Evolutionary conservation across 768 basidiomycete species (phyloP).

Genomic region (Daedaleopsis nitida): DNA sequence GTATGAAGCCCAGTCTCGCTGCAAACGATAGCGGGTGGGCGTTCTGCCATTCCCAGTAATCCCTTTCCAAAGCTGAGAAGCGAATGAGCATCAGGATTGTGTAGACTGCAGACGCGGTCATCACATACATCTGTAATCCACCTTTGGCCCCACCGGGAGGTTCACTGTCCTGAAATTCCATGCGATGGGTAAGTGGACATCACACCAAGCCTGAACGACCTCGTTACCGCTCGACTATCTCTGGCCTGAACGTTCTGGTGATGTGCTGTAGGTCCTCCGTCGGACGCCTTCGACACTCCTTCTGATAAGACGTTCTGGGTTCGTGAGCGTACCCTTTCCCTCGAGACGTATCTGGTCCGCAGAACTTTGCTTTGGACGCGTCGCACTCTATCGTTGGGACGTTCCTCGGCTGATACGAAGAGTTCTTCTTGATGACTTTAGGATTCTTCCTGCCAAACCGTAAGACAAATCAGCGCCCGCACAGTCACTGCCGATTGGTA

Average conservation of each 20-base stretch:
- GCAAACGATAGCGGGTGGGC: conserved; percentile 60
- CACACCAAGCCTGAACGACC: not conserved
- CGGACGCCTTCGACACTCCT: conserved; percentile 43
- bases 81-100: not conserved
- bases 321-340: conserved; percentile 15
- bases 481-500: not conserved
- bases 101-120: not conserved
- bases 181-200: not conserved
- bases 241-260: conserved; percentile 53
- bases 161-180: conserved; percentile 51
- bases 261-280: conserved; percentile 66
- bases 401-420: not conserved
- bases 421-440: conserved; percentile 28
- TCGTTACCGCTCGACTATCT: conserved; percentile 60
- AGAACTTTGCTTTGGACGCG: conserved; percentile 33
- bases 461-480: not conserved
- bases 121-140: conserved; percentile 65
- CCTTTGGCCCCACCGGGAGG: conserved; percentile 55
- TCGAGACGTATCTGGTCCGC: conserved; percentile 33
- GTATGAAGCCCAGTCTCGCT: conserved; percentile 52
- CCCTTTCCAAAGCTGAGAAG: no score
- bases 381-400: conserved; percentile 37
- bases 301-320: conserved; percentile 43
- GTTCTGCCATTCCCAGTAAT: conserved; percentile 54
- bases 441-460: conserved; percentile 21